These are phyloP conservation scores for Plantago ovata DNA, from an alignment of 257 asterid species.

Conservation along the genomic window DNA sequence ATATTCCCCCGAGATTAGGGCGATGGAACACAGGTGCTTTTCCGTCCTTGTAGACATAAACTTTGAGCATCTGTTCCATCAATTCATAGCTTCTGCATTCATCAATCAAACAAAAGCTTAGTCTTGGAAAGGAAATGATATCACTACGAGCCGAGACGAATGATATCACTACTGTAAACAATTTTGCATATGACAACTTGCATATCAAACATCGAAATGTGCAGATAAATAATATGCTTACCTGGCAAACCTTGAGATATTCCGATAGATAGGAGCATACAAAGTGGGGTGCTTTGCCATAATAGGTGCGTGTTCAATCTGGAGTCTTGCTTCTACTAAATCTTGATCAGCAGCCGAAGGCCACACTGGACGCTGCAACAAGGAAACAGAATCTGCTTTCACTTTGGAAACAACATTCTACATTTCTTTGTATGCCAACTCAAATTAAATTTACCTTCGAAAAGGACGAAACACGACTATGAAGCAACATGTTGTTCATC, in stretches of 20 bases:
- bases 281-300: constrained; percentile 24
- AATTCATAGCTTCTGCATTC: constrained; percentile 39
- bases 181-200: not conserved
- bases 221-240: constrained; percentile 7
- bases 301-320: constrained; percentile 39
- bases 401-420: not conserved
- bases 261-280: constrained; percentile 59
- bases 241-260: constrained; percentile 52
- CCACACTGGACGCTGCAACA: constrained; percentile 49
- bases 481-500: constrained; percentile 49
- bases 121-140: not conserved
- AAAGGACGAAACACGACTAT: constrained; percentile 34
- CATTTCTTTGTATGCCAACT: not conserved
- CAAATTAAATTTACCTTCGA: constrained; percentile 34
- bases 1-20: constrained; percentile 40
- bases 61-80: constrained; percentile 41
- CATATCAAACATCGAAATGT: no score
- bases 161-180: no score
- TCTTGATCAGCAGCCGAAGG: constrained; percentile 49
- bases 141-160: not conserved
- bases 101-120: not conserved
- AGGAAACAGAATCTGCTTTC: not conserved
- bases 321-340: constrained; percentile 36
- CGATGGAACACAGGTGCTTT: constrained; percentile 33
- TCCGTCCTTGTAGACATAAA: constrained; percentile 37